Base-by-base conservation (phyloP, 495 filamentous ascomycete genomes). In the Xylaria cubensis region DNA sequence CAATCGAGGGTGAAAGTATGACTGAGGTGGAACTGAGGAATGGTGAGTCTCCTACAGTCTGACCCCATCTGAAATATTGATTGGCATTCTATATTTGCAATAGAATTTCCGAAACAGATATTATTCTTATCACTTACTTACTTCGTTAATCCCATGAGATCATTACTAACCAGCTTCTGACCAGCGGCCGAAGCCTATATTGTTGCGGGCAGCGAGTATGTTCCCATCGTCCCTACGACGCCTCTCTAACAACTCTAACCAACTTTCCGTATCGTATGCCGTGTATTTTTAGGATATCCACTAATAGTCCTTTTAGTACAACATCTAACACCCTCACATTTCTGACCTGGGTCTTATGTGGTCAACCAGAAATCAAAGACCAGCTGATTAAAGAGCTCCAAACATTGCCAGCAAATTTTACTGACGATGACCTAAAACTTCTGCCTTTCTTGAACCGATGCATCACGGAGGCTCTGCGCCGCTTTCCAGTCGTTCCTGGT, bases 381-480 rank as follows among this genome's bases (percentile, higher is more conserved):
- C 75, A 77, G 44, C 74, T 88, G 0, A 74, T 80, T 9, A 73
- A 77, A 17, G 86, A 89, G 64, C 64, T 88, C 1, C 66, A 59
- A 4, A 65, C 46, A 7, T 36, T 88, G 0, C 77, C 79, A 1
- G 75, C 78, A 10, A 77, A 79, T 8, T 87, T 85, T 64, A 76
- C 51, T n/a, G 77, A 85, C 58, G 53, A 75, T 1, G 76, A 80
- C 26, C 61, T 84, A 0, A 80, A 81, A 58, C 36, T 72, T 5
- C 74, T 89, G 6, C 82, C 84, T 6, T 86, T 82, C 67, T 67
- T 87, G 10, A 84, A 85, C 67, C 82, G 80, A 17, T 75, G 81
- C 42, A 86, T 88, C 72, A 80, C 82, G 15, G 88, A 91, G 73
- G 79, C 87, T 0, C 76, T 91, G 34, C 84, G 90, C 0, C 78